These are phyloP conservation scores for Penicillium tannophilum DNA, from an alignment of 495 filamentous ascomycete species.

Conservation along the genomic window DNA sequence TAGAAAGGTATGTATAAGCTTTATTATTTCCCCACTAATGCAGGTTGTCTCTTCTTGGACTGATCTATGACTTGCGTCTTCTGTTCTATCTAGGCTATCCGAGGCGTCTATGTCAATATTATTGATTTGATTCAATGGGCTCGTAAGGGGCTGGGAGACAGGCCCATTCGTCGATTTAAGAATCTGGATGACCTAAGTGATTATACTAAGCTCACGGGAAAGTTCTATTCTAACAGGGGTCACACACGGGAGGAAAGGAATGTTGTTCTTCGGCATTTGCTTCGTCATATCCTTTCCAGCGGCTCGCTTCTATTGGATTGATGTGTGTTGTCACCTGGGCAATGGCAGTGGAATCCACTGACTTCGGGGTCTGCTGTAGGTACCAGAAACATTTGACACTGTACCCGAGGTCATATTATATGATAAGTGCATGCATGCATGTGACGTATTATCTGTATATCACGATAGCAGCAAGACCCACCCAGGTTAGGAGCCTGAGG, in stretches of 20 bases:
- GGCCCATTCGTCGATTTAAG: background rate
- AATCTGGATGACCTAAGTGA: background rate
- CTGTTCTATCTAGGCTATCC: slow-evolving; percentile 5
- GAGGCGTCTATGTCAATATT: slow-evolving; percentile 20
- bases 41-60: background rate
- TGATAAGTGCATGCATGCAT: background rate
- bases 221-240: background rate
- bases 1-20: slow-evolving; percentile 1
- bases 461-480: too few relatives aligned
- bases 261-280: slow-evolving; percentile 2
- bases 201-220: background rate
- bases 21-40: too few relatives aligned
- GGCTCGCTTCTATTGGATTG: too few relatives aligned
- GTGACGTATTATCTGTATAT: background rate
- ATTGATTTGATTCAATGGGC: slow-evolving; percentile 26
- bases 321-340: too few relatives aligned
- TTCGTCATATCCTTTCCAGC: slow-evolving; percentile 1
- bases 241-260: background rate
- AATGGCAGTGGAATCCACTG: too few relatives aligned
- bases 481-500: too few relatives aligned
- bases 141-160: background rate
- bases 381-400: background rate
- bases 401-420: background rate
- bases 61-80: background rate
- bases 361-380: too few relatives aligned